Percentiles rank a stretch among this genome's conserved stretches.
These are phyloP conservation scores for Powellomyces hirtus DNA, from an alignment of 192 early-diverging fungal genomes.

Conservation along the genomic window DNA sequence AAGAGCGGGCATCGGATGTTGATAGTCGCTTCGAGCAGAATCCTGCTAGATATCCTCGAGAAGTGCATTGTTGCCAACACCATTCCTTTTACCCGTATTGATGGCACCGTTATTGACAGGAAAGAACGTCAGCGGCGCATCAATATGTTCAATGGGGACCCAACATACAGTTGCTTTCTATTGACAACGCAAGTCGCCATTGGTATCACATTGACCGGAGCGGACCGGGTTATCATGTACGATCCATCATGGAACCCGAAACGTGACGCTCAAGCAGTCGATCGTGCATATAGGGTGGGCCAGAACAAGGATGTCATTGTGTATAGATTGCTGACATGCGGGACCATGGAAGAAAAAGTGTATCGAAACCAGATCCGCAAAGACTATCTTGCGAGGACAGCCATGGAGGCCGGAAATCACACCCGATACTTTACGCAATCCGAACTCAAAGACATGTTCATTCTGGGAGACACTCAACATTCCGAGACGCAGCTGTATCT, in stretches of 20 bases:
- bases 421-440: conserved; percentile 22
- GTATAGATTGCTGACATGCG: conserved; percentile 77
- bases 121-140: conserved; percentile 27
- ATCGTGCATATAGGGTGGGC: conserved; percentile 89
- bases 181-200: conserved; percentile 25
- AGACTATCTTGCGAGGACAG: conserved; percentile 19
- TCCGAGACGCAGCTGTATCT: conserved; percentile 13
- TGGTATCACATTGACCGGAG: conserved; percentile 24
- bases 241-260: conserved; percentile 30
- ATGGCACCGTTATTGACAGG: conserved; percentile 22
- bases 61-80: conserved; percentile 9
- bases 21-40: conserved; percentile 8
- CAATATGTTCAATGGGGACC: conserved; percentile 23
- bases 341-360: conserved; percentile 73
- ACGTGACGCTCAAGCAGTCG: conserved; percentile 85
- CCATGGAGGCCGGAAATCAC: conserved; percentile 11
- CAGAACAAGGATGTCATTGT: conserved; percentile 82
- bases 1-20: conserved; percentile 11
- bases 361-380: conserved; percentile 26
- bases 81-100: conserved; percentile 6
- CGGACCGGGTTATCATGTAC: conserved; percentile 22
- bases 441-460: conserved; percentile 28
- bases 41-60: conserved; percentile 24
- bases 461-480: conserved; percentile 6
- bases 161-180: conserved; percentile 4